A percentile compares a stretch with the other conserved stretches of the same genome.
Evolutionary conservation across 164 flowering plant genomes (phyloP).

Genomic region (Sedum album): DNA sequence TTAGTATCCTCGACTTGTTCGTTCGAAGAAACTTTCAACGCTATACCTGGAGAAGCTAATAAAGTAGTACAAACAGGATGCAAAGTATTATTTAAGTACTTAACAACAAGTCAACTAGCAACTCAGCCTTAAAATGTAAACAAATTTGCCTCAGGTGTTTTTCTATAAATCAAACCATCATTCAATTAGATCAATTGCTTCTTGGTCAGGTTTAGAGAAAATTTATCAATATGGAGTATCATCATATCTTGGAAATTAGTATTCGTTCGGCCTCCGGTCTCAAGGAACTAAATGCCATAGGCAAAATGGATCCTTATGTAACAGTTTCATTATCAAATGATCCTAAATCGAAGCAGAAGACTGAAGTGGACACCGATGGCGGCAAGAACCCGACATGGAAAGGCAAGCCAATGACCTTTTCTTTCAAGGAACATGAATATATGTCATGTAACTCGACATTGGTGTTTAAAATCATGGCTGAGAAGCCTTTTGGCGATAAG

Average conservation of each 20-base stretch:
- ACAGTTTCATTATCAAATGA: slow-evolving; percentile 37
- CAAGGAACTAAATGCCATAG: slow-evolving; percentile 30
- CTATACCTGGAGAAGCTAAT: no score
- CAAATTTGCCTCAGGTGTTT: no score
- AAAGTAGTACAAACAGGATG: no score
- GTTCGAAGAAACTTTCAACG: no score
- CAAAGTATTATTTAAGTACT: no score
- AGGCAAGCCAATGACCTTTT: slow-evolving; percentile 33
- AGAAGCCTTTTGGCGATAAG: slow-evolving; percentile 45
- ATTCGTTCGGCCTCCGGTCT: slow-evolving; percentile 31
- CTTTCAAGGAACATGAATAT: slow-evolving; percentile 28
- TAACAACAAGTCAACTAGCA: no score
- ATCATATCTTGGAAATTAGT: slow-evolving; percentile 25
- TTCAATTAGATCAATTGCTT: background rate
- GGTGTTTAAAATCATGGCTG: slow-evolving; percentile 28
- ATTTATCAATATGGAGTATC: slow-evolving; percentile 21
- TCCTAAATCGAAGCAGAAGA: slow-evolving; percentile 13
- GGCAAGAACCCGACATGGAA: slow-evolving; percentile 56
- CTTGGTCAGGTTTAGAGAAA: background rate
- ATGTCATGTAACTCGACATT: slow-evolving; percentile 15
- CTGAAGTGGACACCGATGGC: slow-evolving; percentile 25
- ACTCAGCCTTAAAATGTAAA: no score
- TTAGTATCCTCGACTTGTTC: no score
- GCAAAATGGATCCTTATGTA: slow-evolving; percentile 45
- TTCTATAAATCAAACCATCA: no score